A percentile compares a stretch with the other conserved stretches of the same genome.
phyloP scores from a whole-genome alignment of 768 basidiomycete genomes.

The Rhizopogon salebrosus region DNA sequence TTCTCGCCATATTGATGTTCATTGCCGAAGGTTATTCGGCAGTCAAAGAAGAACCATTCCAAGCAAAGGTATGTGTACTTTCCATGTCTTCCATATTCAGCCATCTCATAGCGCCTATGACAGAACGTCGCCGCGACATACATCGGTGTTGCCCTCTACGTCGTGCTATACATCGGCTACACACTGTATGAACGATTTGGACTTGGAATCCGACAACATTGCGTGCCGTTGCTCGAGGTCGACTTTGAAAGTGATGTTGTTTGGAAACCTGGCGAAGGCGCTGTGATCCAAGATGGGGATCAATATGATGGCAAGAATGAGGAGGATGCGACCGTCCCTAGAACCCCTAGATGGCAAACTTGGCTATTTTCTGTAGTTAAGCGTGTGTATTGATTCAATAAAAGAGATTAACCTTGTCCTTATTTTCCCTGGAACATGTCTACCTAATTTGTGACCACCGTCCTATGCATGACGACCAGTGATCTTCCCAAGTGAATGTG shows the following conservation, averaged over 20 bases:
- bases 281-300: slow-evolving; percentile 22
- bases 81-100: neutral
- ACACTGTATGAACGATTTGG: slow-evolving; percentile 32
- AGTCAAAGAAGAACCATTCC: slow-evolving; percentile 39
- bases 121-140: slow-evolving; percentile 55
- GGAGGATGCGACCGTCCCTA: slow-evolving; percentile 2
- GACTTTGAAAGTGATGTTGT: slow-evolving; percentile 51
- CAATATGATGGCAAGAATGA: slow-evolving; percentile 2
- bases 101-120: neutral
- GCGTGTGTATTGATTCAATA: slow-evolving; percentile 55
- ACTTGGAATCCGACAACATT: slow-evolving; percentile 26
- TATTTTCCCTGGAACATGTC: too few relatives aligned
- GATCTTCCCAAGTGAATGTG: too few relatives aligned
- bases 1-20: slow-evolving; percentile 48
- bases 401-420: neutral
- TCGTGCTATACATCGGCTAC: slow-evolving; percentile 42
- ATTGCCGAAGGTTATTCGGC: slow-evolving; percentile 50
- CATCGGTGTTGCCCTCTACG: slow-evolving; percentile 44
- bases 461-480: too few relatives aligned
- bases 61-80: slow-evolving; percentile 29
- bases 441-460: too few relatives aligned
- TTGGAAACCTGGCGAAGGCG: slow-evolving; percentile 45
- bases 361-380: slow-evolving; percentile 31
- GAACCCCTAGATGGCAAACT: slow-evolving; percentile 6
- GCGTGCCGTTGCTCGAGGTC: slow-evolving; percentile 38